phyloP scores from a whole-genome alignment of 163 green algal genomes.

The Chlorella variabilis region DNA sequence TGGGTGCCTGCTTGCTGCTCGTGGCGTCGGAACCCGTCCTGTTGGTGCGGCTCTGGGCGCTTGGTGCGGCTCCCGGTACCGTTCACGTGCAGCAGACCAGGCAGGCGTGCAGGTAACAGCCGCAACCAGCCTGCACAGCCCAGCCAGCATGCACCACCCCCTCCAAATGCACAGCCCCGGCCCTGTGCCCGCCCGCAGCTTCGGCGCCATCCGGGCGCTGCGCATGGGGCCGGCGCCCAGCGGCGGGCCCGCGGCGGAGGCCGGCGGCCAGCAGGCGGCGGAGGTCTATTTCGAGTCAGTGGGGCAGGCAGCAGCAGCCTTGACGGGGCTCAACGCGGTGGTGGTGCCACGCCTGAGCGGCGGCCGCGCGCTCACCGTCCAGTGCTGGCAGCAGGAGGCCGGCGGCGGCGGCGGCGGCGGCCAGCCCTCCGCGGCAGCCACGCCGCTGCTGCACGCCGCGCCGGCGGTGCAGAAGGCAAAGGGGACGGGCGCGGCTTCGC shows the following conservation, averaged over 20 bases:
- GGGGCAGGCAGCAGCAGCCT: neutral
- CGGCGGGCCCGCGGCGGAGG: neutral
- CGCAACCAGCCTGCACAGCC: too few relatives aligned
- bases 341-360: slow-evolving; percentile 8
- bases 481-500: neutral
- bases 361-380: neutral
- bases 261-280: neutral
- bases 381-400: neutral
- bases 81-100: too few relatives aligned
- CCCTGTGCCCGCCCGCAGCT: too few relatives aligned
- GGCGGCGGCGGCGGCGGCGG: neutral
- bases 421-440: neutral
- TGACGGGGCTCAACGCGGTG: slow-evolving; percentile 13
- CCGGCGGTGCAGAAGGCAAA: neutral
- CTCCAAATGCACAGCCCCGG: too few relatives aligned
- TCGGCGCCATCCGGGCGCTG: neutral
- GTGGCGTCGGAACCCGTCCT: too few relatives aligned
- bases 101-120: too few relatives aligned
- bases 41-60: too few relatives aligned
- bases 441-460: neutral
- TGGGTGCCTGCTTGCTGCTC: neutral
- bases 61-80: too few relatives aligned
- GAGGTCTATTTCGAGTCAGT: slow-evolving; percentile 6
- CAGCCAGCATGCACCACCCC: too few relatives aligned
- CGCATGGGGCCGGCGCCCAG: neutral